Evolutionary conservation across 768 basidiomycete genomes (phyloP).

Genomic region (Baorangia bicolor): DNA sequence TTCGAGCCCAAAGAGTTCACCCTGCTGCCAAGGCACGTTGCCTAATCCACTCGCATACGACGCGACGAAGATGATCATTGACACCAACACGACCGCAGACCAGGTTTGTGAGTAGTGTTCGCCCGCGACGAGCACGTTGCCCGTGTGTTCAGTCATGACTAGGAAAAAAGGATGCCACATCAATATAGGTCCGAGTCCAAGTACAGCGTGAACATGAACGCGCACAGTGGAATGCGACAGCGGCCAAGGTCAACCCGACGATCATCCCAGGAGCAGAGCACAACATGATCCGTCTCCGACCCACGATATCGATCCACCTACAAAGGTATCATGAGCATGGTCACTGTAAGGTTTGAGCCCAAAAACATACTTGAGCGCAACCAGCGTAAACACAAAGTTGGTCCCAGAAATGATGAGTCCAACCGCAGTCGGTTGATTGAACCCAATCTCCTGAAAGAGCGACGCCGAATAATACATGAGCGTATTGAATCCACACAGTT

Average conservation of each 20-base stretch:
- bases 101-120: conserved; percentile 56
- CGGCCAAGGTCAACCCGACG: conserved; percentile 59
- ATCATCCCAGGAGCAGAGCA: conserved; percentile 74
- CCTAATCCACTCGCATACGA: conserved; percentile 79
- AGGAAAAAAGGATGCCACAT: background rate
- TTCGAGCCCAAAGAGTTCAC: conserved; percentile 63
- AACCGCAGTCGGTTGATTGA: conserved; percentile 79
- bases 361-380: conserved; percentile 57
- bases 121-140: conserved; percentile 57
- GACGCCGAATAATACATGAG: conserved; percentile 76
- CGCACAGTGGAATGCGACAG: conserved; percentile 57
- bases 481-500: conserved; percentile 83
- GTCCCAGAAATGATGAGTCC: conserved; percentile 77
- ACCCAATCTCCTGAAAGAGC: conserved; percentile 77
- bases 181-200: background rate
- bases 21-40: conserved; percentile 86
- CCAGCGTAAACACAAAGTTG: conserved; percentile 75
- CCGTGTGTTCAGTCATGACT: conserved; percentile 64
- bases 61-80: conserved; percentile 84
- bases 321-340: background rate
- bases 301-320: conserved; percentile 61
- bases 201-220: background rate
- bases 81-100: conserved; percentile 67
- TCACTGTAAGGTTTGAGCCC: background rate
- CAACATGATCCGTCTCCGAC: conserved; percentile 68